A percentile compares a stretch with the other conserved stretches of the same genome.
Evolutionary conservation across 2,329 filamentous ascomycete genomes (phyloP).

Genomic region (Sporothrix pallida): DNA sequence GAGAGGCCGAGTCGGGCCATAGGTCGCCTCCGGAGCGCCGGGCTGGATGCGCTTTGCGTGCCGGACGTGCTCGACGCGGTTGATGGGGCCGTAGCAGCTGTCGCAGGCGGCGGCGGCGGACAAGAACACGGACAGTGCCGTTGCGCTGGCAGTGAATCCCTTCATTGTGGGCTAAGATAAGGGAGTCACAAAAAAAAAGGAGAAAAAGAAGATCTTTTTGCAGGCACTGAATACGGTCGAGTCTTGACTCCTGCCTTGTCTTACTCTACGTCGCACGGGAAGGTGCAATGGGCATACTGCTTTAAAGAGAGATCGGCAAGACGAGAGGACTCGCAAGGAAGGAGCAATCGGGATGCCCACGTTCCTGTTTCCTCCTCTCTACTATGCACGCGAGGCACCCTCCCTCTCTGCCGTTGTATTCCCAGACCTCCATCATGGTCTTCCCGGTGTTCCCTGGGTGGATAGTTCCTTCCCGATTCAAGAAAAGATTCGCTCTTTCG

Average conservation of each 20-base stretch:
- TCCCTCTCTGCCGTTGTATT: no score
- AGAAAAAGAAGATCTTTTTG: neutral
- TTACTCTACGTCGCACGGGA: neutral
- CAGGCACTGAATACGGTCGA: no score
- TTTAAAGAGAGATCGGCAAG: slow-evolving; percentile 4
- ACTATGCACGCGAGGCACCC: no score
- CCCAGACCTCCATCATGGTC: no score
- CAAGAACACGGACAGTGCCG: slow-evolving; percentile 25
- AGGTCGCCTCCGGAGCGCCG: slow-evolving; percentile 50
- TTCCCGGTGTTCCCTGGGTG: no score
- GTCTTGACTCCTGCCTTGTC: neutral
- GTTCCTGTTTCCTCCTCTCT: neutral
- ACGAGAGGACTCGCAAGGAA: neutral
- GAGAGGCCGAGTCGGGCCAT: slow-evolving; percentile 50
- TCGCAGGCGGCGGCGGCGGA: slow-evolving; percentile 47
- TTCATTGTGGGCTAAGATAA: slow-evolving; percentile 21
- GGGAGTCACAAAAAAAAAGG: neutral
- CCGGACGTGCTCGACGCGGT: slow-evolving; percentile 49
- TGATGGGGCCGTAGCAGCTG: slow-evolving; percentile 51
- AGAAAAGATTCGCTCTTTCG: neutral
- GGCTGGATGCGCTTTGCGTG: slow-evolving; percentile 58
- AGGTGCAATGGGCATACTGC: neutral
- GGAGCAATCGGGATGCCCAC: neutral
- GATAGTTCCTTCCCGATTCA: slow-evolving; percentile 6
- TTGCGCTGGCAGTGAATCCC: neutral